These are phyloP conservation scores for Talaromyces sp. DNA, from an alignment of 2,329 filamentous ascomycete species.

Conservation along the genomic window DNA sequence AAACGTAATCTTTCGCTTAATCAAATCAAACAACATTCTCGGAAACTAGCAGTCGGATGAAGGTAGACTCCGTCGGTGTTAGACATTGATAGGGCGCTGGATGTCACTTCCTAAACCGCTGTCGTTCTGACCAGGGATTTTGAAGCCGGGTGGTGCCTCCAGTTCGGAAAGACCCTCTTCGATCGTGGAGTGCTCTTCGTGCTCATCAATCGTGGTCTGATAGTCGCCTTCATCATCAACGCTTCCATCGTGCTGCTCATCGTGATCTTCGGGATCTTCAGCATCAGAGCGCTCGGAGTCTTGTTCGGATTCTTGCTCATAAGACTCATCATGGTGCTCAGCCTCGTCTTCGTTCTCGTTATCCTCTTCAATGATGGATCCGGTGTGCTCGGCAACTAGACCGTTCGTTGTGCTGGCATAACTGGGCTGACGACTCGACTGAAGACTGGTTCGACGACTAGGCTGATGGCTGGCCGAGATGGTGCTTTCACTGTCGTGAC, in stretches of 20 bases:
- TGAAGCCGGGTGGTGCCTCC: constrained; percentile 15
- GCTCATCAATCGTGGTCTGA: constrained; percentile 16
- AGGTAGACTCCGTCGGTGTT: no score
- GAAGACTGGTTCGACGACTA: constrained; percentile 23
- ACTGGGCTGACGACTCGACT: constrained; percentile 36
- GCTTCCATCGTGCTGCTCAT: constrained; percentile 17
- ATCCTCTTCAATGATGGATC: constrained; percentile 23
- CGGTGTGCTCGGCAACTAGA: constrained; percentile 28
- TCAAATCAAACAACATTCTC: background rate
- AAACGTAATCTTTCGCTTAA: constrained; percentile 4
- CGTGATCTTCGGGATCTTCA: background rate
- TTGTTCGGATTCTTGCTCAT: constrained; percentile 17
- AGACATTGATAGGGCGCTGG: constrained; percentile 8
- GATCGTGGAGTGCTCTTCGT: constrained; percentile 6
- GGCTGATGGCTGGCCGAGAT: constrained; percentile 38
- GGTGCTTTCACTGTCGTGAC: constrained; percentile 30
- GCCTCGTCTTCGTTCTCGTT: constrained; percentile 27
- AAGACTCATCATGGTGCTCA: constrained; percentile 24
- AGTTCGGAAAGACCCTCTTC: constrained; percentile 14
- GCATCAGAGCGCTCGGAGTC: constrained; percentile 18
- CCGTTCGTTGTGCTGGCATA: constrained; percentile 40
- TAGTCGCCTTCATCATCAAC: constrained; percentile 19
- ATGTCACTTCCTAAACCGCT: constrained; percentile 18
- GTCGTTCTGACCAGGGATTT: constrained; percentile 11
- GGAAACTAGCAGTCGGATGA: background rate